Base-by-base conservation (phyloP, 768 basidiomycete genomes). In the Cyathus striatus region DNA sequence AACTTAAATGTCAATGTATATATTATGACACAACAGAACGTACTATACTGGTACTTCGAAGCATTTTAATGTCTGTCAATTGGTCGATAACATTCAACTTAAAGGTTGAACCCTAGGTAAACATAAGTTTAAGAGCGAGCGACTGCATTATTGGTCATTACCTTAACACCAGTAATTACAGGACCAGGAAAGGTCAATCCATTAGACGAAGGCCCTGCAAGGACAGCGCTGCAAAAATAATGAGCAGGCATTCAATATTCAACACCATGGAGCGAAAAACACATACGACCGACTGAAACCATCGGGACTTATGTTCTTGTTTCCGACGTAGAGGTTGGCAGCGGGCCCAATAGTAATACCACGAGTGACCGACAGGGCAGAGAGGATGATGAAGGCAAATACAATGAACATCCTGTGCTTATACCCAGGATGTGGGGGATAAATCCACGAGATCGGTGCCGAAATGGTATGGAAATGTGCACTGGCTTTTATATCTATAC, bases 81-180 rank as follows among this genome's bases (percentile, higher is more conserved):
- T 58, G 24, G 45, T 75, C 66, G 34, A 52, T 52, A 14, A 74
- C 69, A 45, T 72, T 70, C 40, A 76, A 55, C n/a, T 57, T 50
- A 49, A 76, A 64, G 20, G 49, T 58, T 35, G 64, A 55, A 14
- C 71, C 70, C 66, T 71, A 23, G 6, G 9, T 37, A n/a, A 14
- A 23, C 23, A 40, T 23, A 9, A 40, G 22, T 40, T 6, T 7
- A 22, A 21, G 13, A 20, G 6, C 9, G 10, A 23, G 13, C 9
- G 18, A 21, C 10, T 20, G 23, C 9, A 6, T 22, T 14, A 18
- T 36, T 18, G 4, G 1, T n/a, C 35, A 45, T 23, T 12, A 52
- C 61, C 48, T 61, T 61, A 7, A n/a, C 26, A 3, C 51, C 58
- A 2, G 45, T 44, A 34, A 63, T 58, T 7, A 58, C 33, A 20